phyloP scores from a whole-genome alignment of 163 green algal species.

The Coccomyxa subellipsoidea region DNA sequence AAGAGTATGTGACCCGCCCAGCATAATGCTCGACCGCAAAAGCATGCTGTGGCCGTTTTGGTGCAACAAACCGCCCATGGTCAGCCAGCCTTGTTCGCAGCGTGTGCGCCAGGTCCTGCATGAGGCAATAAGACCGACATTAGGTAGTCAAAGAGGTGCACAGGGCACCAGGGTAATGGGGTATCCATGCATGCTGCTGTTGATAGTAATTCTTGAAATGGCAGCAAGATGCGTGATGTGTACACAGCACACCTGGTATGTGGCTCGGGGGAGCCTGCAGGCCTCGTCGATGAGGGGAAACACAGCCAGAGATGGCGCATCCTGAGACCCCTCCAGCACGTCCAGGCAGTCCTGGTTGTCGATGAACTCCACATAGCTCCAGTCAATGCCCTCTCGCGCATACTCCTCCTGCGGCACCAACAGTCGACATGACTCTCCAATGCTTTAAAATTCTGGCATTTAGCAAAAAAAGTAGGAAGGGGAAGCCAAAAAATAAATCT shows the following conservation, averaged over 20 bases:
- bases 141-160: too few species aligned
- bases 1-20: conserved; percentile 77
- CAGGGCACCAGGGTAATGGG: too few species aligned
- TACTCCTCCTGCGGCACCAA: conserved; percentile 85
- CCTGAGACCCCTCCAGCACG: conserved; percentile 76
- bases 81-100: conserved; percentile 46
- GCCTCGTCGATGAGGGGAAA: conserved; percentile 64
- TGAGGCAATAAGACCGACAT: too few species aligned
- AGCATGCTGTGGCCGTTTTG: conserved; percentile 63
- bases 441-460: too few species aligned
- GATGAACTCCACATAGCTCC: conserved; percentile 96
- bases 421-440: background rate
- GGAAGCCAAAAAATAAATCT: too few species aligned
- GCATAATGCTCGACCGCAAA: conserved; percentile 65
- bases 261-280: conserved; percentile 49
- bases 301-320: conserved; percentile 33
- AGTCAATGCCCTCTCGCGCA: conserved; percentile 93
- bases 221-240: background rate
- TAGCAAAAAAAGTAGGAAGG: too few species aligned
- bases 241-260: conserved; percentile 30
- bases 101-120: conserved; percentile 50
- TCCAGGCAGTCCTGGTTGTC: conserved; percentile 91
- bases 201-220: background rate
- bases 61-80: conserved; percentile 75
- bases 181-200: too few species aligned